phyloP scores from a whole-genome alignment of 2,329 filamentous ascomycete genomes.

The Penicillium sclerotigenum region DNA sequence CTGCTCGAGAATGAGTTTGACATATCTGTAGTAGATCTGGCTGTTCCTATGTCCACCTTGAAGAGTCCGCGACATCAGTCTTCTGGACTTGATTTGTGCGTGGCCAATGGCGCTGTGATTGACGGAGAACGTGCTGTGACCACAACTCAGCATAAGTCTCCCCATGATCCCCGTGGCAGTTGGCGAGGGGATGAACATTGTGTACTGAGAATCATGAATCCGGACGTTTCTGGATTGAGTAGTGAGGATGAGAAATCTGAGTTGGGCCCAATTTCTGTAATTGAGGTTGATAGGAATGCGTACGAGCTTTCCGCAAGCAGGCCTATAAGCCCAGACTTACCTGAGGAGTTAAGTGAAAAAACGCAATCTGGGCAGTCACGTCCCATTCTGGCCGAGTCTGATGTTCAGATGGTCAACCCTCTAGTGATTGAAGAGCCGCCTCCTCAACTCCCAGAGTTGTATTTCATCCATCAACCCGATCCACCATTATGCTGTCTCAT shows the following conservation, averaged over 20 bases:
- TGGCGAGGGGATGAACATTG: not conserved
- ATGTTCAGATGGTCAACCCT: not conserved
- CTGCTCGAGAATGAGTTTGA: not conserved
- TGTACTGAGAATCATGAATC: not conserved
- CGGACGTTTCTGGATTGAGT: not conserved
- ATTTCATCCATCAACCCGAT: not conserved
- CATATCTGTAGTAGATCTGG: not conserved
- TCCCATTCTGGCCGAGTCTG: not conserved
- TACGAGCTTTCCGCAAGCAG: not conserved
- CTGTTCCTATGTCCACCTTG: not conserved
- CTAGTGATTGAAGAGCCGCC: not conserved
- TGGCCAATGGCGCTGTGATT: not conserved
- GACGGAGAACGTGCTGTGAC: not conserved
- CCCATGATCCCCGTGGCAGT: not conserved
- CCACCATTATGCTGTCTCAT: not conserved
- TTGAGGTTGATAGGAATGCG: not conserved
- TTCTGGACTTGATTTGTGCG: not conserved
- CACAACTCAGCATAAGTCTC: not conserved
- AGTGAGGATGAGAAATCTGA: not conserved
- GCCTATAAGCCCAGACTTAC: not conserved
- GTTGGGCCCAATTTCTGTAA: not conserved
- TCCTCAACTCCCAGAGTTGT: not conserved
- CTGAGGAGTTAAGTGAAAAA: not conserved
- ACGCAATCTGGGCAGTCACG: not conserved
- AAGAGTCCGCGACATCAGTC: not conserved